Base-by-base conservation (phyloP, 108 stramenopile species). In the Aurantiochytrium sp. region DNA sequence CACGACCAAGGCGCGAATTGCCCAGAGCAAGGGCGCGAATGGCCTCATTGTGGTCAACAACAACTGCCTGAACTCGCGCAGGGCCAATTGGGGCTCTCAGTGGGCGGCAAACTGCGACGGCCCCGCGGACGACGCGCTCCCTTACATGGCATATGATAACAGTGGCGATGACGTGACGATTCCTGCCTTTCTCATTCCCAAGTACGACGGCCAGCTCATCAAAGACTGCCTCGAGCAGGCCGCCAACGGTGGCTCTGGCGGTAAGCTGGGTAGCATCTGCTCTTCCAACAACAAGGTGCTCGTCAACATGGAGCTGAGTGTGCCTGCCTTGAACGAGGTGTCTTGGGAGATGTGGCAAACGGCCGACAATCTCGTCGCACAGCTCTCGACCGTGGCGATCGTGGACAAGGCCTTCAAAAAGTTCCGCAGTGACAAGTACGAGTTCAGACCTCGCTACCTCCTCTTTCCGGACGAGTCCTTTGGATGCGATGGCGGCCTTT, bases 41-140 rank as follows among this genome's bases (percentile, higher is more conserved):
- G 76, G 76, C 76, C 25, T 83, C 49, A 83, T 83, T 4, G 76
- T 83, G 45, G 76, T 83, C 45, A 53, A 83, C 76, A 83, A 83
- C 76, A 23, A 83, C 43, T 83, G 76, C 5, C 28, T 53, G 12
- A 25, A 47, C 76, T 83, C 76, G 14, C 45, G 42, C 6, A 42
- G n/a, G 64, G 3, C 42, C 14, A 69, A 69, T 10, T 69, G 64
- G 64, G 55, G 55, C 55, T 8, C 55, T 16, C 8, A 4, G 3
- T 69, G 42, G 42, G 64, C 6, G 14, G n/a, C 3, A 6, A 69
- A 16, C 21, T 69, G 64, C 64, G 64, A 28, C 35, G 10, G 6
- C 14, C 10, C 64, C 10, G 3, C 35, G 35, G 25, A 28, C 35
- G 59, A 59, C 51, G 49, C 28, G 6, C 76, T 83, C 49, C 76